phyloP scores from a whole-genome alignment of 768 basidiomycete genomes.

The Mycena latifolia region DNA sequence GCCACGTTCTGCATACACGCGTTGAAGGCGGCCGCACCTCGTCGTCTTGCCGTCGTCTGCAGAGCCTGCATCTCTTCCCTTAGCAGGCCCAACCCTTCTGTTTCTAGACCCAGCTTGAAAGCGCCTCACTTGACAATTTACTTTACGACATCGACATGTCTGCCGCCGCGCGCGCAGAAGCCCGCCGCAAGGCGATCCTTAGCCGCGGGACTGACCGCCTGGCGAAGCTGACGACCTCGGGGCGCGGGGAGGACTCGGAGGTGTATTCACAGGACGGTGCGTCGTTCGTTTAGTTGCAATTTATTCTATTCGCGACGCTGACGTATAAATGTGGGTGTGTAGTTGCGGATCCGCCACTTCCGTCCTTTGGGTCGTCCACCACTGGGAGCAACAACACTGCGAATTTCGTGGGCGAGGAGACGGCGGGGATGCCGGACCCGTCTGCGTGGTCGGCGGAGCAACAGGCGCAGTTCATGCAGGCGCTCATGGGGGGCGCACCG shows the following conservation, averaged over 20 bases:
- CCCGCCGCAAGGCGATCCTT: conserved; percentile 82
- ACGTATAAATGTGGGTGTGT: neutral
- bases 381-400: conserved; percentile 40
- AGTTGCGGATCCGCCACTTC: conserved; percentile 54
- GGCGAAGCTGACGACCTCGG: conserved; percentile 80
- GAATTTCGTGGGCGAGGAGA: conserved; percentile 62
- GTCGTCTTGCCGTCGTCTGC: no score
- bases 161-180: conserved; percentile 80
- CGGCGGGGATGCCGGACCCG: conserved; percentile 54
- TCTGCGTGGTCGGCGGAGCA: conserved; percentile 78
- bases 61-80: no score
- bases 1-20: conserved; percentile 16
- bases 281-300: conserved; percentile 8
- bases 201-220: conserved; percentile 79
- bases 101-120: no score
- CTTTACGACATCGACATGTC: no score
- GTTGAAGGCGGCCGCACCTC: no score
- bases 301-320: conserved; percentile 21
- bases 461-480: conserved; percentile 76
- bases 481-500: conserved; percentile 61
- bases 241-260: conserved; percentile 72
- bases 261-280: conserved; percentile 65
- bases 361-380: conserved; percentile 39
- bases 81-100: no score
- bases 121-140: neutral